Conservation (phyloP, 2,329 filamentous ascomycete species). For the Fusarium phyllophilum region DNA sequence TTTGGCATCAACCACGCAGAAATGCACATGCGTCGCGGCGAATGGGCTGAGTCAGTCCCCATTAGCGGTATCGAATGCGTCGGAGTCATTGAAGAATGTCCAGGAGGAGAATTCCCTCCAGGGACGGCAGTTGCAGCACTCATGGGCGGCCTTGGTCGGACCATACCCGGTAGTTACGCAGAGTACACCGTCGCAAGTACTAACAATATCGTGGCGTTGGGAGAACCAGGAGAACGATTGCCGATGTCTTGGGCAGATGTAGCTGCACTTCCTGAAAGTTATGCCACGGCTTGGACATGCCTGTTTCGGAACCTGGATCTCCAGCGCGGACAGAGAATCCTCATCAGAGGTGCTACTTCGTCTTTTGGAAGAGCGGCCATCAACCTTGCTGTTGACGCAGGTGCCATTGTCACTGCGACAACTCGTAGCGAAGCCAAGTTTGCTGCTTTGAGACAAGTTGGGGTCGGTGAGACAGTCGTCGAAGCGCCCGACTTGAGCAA, state of each 20-base stretch:
- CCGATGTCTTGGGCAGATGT: neutral
- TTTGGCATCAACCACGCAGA: neutral
- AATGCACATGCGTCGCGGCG: neutral
- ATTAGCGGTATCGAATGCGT: neutral
- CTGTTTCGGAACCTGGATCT: neutral
- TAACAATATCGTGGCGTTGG: neutral
- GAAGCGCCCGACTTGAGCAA: neutral
- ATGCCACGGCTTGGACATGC: neutral
- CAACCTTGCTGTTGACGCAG: neutral
- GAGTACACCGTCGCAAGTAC: neutral
- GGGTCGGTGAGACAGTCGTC: neutral
- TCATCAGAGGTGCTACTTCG: neutral
- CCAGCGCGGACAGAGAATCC: neutral
- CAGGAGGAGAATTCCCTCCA: accelerated
- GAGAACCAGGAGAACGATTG: neutral
- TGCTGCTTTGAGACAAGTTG: neutral
- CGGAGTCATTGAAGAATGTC: neutral
- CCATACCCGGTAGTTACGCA: neutral
- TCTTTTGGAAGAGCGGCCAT: neutral
- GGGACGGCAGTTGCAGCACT: neutral
- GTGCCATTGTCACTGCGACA: neutral
- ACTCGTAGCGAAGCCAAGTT: neutral
- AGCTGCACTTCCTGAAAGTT: neutral
- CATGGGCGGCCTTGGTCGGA: neutral
- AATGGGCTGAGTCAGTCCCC: neutral